Conservation (phyloP, 306 rosid genomes). For the Pyrus pyrifolia region DNA sequence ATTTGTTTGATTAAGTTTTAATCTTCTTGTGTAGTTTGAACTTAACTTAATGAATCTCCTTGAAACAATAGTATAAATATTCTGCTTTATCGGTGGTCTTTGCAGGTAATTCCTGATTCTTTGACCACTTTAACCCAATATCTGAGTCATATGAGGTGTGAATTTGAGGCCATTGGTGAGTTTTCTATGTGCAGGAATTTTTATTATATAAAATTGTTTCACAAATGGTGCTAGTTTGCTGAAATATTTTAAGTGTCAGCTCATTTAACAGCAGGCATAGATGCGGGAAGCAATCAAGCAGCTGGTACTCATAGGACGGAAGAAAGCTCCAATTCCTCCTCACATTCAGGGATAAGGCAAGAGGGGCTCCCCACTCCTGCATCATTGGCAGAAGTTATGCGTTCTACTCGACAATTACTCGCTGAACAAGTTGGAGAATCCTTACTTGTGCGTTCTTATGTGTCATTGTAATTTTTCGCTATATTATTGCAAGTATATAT, state of each 20-base stretch:
- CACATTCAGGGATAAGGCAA: constrained; percentile 29
- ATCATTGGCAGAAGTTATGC: constrained; percentile 82
- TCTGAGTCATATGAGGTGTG: constrained; percentile 51
- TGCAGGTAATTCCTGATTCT: constrained; percentile 90
- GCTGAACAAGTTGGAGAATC: constrained; percentile 62
- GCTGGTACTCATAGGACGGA: constrained; percentile 31
- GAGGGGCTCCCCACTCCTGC: constrained; percentile 70
- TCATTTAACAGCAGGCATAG: constrained; percentile 56
- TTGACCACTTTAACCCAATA: constrained; percentile 80
- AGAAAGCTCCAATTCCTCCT: constrained; percentile 42
- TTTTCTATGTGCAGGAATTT: constrained; percentile 12
- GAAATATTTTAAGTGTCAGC: constrained; percentile 11
- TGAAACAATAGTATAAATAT: background rate
- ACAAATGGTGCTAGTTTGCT: constrained; percentile 8
- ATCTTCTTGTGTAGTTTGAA: constrained; percentile 6
- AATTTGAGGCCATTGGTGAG: constrained; percentile 74
- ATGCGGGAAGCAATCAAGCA: constrained; percentile 44
- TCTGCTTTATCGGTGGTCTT: constrained; percentile 21
- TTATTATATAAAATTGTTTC: constrained; percentile 9
- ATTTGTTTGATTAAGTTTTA: constrained; percentile 5
- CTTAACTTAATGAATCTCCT: background rate
- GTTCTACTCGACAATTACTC: constrained; percentile 67
- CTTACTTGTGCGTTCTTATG: constrained; percentile 55
- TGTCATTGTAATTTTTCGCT: background rate
- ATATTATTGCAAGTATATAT: background rate